A percentile compares a stretch with the other conserved stretches of the same genome.
These are phyloP conservation scores for Aspergillus oerlinghausenensis DNA, from an alignment of 2,329 filamentous ascomycete genomes.

Conservation along the genomic window DNA sequence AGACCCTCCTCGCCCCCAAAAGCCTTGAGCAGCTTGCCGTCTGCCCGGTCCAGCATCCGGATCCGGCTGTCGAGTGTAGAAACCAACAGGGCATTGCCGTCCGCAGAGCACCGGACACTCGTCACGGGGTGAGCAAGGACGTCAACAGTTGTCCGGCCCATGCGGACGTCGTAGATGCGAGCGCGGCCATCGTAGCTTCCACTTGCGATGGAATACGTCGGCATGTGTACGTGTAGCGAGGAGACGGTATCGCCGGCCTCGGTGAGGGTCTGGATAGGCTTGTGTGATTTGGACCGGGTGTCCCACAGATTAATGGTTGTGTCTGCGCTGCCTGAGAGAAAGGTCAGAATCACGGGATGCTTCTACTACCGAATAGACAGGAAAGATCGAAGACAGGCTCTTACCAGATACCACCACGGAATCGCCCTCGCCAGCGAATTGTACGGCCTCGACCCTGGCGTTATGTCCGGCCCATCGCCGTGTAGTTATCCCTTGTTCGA, in stretches of 20 bases:
- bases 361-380: neutral
- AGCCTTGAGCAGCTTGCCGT: slow-evolving; percentile 67
- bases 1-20: slow-evolving; percentile 51
- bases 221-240: slow-evolving; percentile 35
- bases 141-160: slow-evolving; percentile 66
- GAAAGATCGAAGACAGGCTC: neutral
- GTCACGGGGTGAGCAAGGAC: slow-evolving; percentile 67
- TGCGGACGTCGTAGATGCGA: slow-evolving; percentile 75
- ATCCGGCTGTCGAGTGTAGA: slow-evolving; percentile 71
- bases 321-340: slow-evolving; percentile 38
- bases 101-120: slow-evolving; percentile 64
- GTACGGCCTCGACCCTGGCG: slow-evolving; percentile 70
- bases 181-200: slow-evolving; percentile 83
- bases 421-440: slow-evolving; percentile 73
- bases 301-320: slow-evolving; percentile 43
- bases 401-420: slow-evolving; percentile 62
- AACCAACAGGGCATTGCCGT: slow-evolving; percentile 70
- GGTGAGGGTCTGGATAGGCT: slow-evolving; percentile 40
- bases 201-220: slow-evolving; percentile 53
- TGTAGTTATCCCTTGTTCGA: slow-evolving; percentile 70
- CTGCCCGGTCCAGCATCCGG: slow-evolving; percentile 73
- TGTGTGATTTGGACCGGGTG: slow-evolving; percentile 35
- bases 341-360: neutral
- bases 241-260: slow-evolving; percentile 42
- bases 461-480: slow-evolving; percentile 70